Evolutionary conservation across 345 rosid species (phyloP), one percentile per base, ranked within the genome.

Genomic region (Sonneratia alba): DNA sequence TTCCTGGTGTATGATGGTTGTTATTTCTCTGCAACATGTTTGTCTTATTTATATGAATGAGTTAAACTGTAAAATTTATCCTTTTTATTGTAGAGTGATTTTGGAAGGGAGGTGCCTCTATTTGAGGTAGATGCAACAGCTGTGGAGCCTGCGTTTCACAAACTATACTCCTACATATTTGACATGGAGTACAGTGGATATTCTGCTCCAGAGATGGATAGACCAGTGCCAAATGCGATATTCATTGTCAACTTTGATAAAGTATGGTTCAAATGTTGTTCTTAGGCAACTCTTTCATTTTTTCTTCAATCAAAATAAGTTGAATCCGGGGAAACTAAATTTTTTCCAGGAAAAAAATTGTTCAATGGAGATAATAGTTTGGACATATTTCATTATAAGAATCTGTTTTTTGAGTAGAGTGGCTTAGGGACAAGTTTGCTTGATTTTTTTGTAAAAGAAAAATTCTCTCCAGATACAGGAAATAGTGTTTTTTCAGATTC

Each of bases 211-310:
- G 89, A 85, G 71, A 78, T 73, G 63, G 96, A 89, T 78, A 87
- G 87, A 80, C 98, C 98, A 38, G 83, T 75, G 76, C 98, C 99
- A 16, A 87, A 73, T 86, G 95, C 95, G 69, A 86, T 96, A 75
- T 96, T 96, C 80, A 62, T 96, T 12, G 85, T 91, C 75, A 92
- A 96, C 83, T 96, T 96, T 76, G 99, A 96, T 79, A 96, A 96
- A 95, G 99, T 92, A 82, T 57, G 73, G 72, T 76, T 71, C 63
- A 49, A 36, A 48, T 75, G 70, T 72, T 21, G 32, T 34, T 68
- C 68, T 82, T 21, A 21, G n/a, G 37, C 43, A 37, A 38, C 48
- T 24, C 36, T 38, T 22, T 67, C 36, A 19, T 43, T 68, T 68
- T 62, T 27, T 27, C 66, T 27, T 62, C 19, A 62, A 24, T 62